These are phyloP conservation scores for Boletales sp. DNA, from an alignment of 768 basidiomycete species.

Conservation along the genomic window DNA sequence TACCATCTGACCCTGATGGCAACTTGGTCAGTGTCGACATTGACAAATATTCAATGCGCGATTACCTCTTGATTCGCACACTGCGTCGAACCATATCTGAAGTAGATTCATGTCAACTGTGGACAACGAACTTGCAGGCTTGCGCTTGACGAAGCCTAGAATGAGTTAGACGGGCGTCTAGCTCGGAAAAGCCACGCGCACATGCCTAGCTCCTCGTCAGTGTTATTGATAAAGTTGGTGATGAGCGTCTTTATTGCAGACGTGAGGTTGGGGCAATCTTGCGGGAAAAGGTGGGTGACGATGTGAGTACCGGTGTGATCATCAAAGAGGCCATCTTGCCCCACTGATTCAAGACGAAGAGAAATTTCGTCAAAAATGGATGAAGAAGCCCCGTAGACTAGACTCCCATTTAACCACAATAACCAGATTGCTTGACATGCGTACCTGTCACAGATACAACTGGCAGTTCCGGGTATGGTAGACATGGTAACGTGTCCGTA, in stretches of 20 bases:
- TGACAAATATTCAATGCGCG: neutral
- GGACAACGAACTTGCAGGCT: slow-evolving; percentile 49
- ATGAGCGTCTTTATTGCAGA: slow-evolving; percentile 55
- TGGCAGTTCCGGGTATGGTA: slow-evolving; percentile 61
- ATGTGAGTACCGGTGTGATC: slow-evolving; percentile 19
- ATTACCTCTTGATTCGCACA: slow-evolving; percentile 38
- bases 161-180: neutral
- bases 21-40: neutral
- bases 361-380: slow-evolving; percentile 46
- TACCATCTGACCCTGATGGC: slow-evolving; percentile 12
- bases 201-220: slow-evolving; percentile 29
- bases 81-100: slow-evolving; percentile 53
- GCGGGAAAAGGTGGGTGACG: slow-evolving; percentile 52
- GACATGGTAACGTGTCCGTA: slow-evolving; percentile 42
- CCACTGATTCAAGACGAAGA: slow-evolving; percentile 31
- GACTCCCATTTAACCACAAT: slow-evolving; percentile 1
- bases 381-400: slow-evolving; percentile 45
- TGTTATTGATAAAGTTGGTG: slow-evolving; percentile 45
- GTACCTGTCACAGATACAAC: slow-evolving; percentile 55
- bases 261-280: slow-evolving; percentile 51
- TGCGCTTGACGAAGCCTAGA: slow-evolving; percentile 41
- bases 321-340: slow-evolving; percentile 22
- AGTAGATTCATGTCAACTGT: slow-evolving; percentile 61
- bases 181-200: slow-evolving; percentile 12
- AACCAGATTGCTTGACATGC: slow-evolving; percentile 9